Conservation (phyloP, 2,329 filamentous ascomycete species). For the Colletotrichum orbiculare region DNA sequence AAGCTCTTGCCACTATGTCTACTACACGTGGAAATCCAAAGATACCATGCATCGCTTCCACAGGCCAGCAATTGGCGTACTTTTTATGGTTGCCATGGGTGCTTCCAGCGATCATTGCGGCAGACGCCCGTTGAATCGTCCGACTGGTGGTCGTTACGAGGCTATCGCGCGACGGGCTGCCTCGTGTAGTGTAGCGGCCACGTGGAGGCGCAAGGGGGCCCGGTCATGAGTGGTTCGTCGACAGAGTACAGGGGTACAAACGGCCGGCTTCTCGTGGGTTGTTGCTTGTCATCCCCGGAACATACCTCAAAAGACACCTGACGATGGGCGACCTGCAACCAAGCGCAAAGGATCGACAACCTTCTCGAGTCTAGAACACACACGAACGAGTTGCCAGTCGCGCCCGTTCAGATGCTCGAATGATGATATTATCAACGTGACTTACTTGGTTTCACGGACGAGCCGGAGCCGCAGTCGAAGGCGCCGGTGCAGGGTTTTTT, state of each 20-base stretch:
- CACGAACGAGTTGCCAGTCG: background rate
- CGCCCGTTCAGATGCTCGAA: no score
- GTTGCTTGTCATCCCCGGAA: constrained; percentile 13
- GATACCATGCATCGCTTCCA: no score
- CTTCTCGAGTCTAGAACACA: constrained; percentile 16
- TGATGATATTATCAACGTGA: no score
- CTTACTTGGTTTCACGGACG: no score
- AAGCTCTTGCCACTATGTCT: no score
- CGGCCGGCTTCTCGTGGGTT: background rate
- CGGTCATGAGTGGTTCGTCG: constrained; percentile 2
- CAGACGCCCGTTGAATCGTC: background rate
- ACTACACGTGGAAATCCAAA: no score
- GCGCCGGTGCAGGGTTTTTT: no score
- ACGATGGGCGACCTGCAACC: constrained; percentile 25
- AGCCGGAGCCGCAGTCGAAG: no score
- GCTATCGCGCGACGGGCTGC: constrained; percentile 5
- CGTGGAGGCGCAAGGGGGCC: constrained; percentile 13
- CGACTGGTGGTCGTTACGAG: background rate
- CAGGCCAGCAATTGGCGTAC: no score
- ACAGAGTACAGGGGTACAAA: constrained; percentile 9
- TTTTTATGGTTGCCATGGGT: background rate
- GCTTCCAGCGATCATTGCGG: background rate
- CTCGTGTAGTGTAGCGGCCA: background rate
- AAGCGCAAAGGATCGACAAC: constrained; percentile 23
- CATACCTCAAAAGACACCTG: constrained; percentile 8